phyloP scores from a whole-genome alignment of 1,284 basidiomycete species.

The Melampsora larici-populina region DNA sequence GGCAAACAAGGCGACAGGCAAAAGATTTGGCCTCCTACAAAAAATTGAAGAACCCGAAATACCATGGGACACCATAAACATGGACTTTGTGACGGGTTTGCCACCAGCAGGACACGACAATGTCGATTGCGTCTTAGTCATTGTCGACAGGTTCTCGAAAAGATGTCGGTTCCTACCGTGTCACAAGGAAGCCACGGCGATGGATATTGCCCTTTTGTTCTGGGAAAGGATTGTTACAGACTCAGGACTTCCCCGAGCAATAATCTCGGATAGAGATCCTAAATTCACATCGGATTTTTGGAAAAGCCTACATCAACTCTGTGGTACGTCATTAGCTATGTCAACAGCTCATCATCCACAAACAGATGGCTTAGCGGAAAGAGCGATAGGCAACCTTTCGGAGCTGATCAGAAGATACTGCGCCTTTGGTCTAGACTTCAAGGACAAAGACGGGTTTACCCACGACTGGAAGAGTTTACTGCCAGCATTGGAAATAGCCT shows the following conservation, averaged over 20 bases:
- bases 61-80: no score
- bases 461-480: no score
- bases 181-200: slow-evolving; percentile 11
- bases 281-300: slow-evolving; percentile 58
- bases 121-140: background rate
- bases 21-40: no score
- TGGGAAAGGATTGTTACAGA: slow-evolving; percentile 19
- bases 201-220: slow-evolving; percentile 24
- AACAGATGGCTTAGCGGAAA: no score
- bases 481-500: no score
- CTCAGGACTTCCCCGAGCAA: slow-evolving; percentile 53
- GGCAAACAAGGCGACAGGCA: no score
- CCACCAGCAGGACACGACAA: background rate
- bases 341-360: background rate
- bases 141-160: background rate
- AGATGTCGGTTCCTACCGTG: background rate
- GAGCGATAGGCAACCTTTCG: no score
- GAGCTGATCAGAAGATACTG: no score
- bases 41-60: no score
- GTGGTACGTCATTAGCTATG: slow-evolving; percentile 52
- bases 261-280: slow-evolving; percentile 57
- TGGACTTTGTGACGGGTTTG: background rate
- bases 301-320: slow-evolving; percentile 53
- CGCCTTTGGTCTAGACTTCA: no score
- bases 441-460: no score